These are phyloP conservation scores for Hevea brasiliensis DNA, from an alignment of 345 rosid species.

Conservation along the genomic window DNA sequence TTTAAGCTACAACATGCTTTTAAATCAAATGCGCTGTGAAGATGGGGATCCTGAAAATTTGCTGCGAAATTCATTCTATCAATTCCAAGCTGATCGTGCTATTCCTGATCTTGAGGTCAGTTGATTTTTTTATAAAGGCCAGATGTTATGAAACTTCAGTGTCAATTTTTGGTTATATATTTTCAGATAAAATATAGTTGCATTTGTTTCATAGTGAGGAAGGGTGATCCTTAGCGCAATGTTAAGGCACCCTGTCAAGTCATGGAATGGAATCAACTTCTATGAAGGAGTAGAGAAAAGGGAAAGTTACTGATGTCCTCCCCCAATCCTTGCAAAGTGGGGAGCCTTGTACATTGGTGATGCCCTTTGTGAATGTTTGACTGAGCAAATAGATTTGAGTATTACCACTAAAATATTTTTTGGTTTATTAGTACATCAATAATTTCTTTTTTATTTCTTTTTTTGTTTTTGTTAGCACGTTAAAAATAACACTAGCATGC, in stretches of 20 bases:
- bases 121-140: constrained; percentile 8
- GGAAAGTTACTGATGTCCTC: background rate
- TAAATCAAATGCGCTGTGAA: constrained; percentile 93
- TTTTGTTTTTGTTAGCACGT: background rate
- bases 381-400: background rate
- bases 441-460: background rate
- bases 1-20: constrained; percentile 95
- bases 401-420: background rate
- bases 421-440: background rate
- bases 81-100: constrained; percentile 93
- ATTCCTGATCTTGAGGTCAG: constrained; percentile 91
- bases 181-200: constrained; percentile 5
- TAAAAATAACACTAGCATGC: background rate
- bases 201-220: background rate
- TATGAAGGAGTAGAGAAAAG: background rate
- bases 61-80: constrained; percentile 94
- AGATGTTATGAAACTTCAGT: background rate
- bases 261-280: no score
- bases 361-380: background rate
- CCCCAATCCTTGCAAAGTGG: background rate
- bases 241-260: background rate
- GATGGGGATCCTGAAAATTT: constrained; percentile 96
- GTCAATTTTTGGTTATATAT: constrained; percentile 1
- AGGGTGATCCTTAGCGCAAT: background rate
- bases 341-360: background rate